Percentiles rank a stretch among this genome's conserved stretches.
phyloP scores from a whole-genome alignment of 768 basidiomycete species.

The Hortiboletus campestris region DNA sequence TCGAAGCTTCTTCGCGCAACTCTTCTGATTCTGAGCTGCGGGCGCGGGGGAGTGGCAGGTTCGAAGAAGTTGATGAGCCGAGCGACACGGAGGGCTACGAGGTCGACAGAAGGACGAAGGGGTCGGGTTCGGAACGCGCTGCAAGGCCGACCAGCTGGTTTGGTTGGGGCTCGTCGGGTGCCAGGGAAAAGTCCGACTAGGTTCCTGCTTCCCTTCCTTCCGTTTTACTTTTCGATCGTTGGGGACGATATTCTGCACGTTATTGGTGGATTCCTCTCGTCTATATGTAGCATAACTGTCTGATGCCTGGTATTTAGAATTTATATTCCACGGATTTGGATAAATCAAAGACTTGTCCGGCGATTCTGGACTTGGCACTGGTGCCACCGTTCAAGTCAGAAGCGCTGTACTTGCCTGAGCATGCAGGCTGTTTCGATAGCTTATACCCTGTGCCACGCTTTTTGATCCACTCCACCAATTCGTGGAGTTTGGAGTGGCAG shows the following conservation, averaged over 20 bases:
- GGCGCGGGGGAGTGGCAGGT: slow-evolving; percentile 47
- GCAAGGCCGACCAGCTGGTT: slow-evolving; percentile 34
- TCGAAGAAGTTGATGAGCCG: slow-evolving; percentile 71
- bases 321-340: not conserved
- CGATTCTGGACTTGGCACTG: not conserved
- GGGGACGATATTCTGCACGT: not conserved
- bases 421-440: too few relatives aligned
- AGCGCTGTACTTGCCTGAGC: too few relatives aligned
- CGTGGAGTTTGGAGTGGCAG: not conserved
- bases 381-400: too few relatives aligned
- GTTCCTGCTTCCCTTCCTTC: not conserved
- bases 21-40: slow-evolving; percentile 46
- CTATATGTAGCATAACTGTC: slow-evolving; percentile 3
- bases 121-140: slow-evolving; percentile 19
- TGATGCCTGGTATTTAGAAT: slow-evolving; percentile 6
- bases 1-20: slow-evolving; percentile 32
- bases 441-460: not conserved
- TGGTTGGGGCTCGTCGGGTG: slow-evolving; percentile 32
- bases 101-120: slow-evolving; percentile 22
- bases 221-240: not conserved
- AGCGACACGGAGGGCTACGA: slow-evolving; percentile 70
- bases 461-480: not conserved
- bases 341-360: not conserved
- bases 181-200: slow-evolving; percentile 24
- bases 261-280: not conserved